Evolutionary conservation across 2,329 filamentous ascomycete species (phyloP).

Genomic region (Monosporascus sp.): DNA sequence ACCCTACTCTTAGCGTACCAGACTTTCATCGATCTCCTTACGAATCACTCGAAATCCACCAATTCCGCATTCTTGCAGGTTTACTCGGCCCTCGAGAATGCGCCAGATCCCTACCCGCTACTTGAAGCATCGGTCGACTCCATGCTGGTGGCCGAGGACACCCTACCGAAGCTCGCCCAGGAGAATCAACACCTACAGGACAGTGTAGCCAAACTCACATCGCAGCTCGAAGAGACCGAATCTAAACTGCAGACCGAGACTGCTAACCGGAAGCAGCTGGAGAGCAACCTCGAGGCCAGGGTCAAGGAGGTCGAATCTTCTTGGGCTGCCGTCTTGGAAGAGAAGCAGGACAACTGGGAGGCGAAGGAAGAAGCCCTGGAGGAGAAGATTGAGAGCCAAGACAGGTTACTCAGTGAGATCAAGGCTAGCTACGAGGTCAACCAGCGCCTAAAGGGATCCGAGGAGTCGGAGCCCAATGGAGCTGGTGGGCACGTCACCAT

Average conservation of each 20-base stretch:
- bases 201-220: constrained; percentile 67
- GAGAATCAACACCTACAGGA: constrained; percentile 87
- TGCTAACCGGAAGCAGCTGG: constrained; percentile 64
- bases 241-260: constrained; percentile 74
- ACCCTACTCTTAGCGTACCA: constrained; percentile 67
- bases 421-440: constrained; percentile 97
- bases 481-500: constrained; percentile 65
- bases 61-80: constrained; percentile 90
- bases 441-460: constrained; percentile 74
- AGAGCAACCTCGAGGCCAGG: constrained; percentile 70
- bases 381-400: constrained; percentile 92
- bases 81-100: constrained; percentile 91
- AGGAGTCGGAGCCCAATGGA: constrained; percentile 52
- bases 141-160: constrained; percentile 86
- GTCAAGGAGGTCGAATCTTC: constrained; percentile 87
- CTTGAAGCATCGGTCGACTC: constrained; percentile 96
- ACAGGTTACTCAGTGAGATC: constrained; percentile 84
- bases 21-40: constrained; percentile 91
- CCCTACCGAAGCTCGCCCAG: constrained; percentile 77
- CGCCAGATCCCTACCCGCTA: constrained; percentile 90
- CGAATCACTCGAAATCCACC: constrained; percentile 90
- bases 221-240: constrained; percentile 80
- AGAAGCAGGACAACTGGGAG: constrained; percentile 95
- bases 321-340: constrained; percentile 83
- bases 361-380: constrained; percentile 87